Conservation (phyloP, 139 green algal genomes). For the Closterium sp. region DNA sequence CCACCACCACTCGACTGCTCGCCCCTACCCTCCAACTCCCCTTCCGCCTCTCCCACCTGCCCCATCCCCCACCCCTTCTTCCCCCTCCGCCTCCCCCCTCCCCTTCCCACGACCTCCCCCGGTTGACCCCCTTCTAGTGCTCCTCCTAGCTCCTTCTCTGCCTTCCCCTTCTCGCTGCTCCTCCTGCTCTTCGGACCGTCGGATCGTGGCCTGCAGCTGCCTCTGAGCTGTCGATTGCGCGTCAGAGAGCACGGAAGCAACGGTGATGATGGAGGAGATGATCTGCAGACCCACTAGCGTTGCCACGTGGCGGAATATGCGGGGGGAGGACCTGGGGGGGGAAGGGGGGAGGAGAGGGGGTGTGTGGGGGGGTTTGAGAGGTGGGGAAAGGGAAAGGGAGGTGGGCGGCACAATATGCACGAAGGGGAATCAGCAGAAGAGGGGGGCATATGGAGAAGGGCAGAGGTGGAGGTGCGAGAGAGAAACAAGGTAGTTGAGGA, state of each 20-base stretch:
- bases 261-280: constrained; percentile 41
- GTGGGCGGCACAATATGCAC: too few species aligned
- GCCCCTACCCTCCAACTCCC: not conserved
- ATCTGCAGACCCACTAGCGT: constrained; percentile 41
- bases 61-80: not conserved
- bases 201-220: constrained; percentile 39
- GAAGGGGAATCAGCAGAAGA: constrained; percentile 9
- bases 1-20: not conserved
- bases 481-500: not conserved
- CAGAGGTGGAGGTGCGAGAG: not conserved
- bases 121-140: not conserved
- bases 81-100: too few species aligned
- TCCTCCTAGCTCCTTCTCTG: not conserved
- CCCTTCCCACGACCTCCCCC: too few species aligned
- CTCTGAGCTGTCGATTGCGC: constrained; percentile 38
- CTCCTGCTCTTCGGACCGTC: not conserved
- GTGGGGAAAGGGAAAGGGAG: not conserved
- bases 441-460: not conserved
- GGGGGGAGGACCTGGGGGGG: constrained; percentile 25
- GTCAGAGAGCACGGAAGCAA: constrained; percentile 24
- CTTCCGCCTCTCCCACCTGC: constrained; percentile 25
- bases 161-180: not conserved
- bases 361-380: not conserved
- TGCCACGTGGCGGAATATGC: constrained; percentile 40
- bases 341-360: not conserved